Base-by-base conservation (phyloP, 83 land plant species). In the Picea abies region DNA sequence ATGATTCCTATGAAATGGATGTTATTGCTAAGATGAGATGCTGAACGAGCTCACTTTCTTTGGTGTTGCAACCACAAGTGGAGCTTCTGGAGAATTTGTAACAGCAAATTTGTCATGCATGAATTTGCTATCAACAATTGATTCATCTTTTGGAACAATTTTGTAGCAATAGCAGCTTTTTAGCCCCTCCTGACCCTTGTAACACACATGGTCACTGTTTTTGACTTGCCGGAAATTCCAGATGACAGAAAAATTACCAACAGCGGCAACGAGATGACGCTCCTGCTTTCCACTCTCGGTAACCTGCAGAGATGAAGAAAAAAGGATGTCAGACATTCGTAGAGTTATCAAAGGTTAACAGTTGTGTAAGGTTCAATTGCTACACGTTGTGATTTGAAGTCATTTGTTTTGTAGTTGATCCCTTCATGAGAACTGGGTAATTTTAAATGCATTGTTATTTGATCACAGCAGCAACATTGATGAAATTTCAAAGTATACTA, bases 151-250 rank as follows among this genome's bases (percentile, higher is more conserved):
- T 0, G 87, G 94, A 29, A 96, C 96, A 49, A 97, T 88, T 84
- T 90, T 90, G 91, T 97, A 97, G 83, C 99, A 97, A 85, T 97
- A 97, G 81, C 99, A 97, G 84, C 96, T 95, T 87, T 95, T 97
- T 62, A 95, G 81, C 62, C 99, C 99, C 79, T 90, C 90, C 82
- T 92, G 91, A 69, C 93, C 75, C 69, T 56, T 90, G 89, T 97
- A 96, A 81, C 99, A 97, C 52, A 88, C 93, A 79, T 97, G 99
- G 58, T 90, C 81, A 68, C 96, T 93, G 82, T 96, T 86, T 86
- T 95, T 97, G 81, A 97, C 98, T 52, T 97, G 94, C 81, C 82
- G 84, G 87, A 97, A 97, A 82, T 96, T 89, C 99, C 99, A 97
- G 26, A 96, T 93, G 61, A 96, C 91, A 63, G 96, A 94, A 80